These are phyloP conservation scores for Haberlea rhodopensis DNA, from an alignment of 257 asterid genomes.

Conservation along the genomic window DNA sequence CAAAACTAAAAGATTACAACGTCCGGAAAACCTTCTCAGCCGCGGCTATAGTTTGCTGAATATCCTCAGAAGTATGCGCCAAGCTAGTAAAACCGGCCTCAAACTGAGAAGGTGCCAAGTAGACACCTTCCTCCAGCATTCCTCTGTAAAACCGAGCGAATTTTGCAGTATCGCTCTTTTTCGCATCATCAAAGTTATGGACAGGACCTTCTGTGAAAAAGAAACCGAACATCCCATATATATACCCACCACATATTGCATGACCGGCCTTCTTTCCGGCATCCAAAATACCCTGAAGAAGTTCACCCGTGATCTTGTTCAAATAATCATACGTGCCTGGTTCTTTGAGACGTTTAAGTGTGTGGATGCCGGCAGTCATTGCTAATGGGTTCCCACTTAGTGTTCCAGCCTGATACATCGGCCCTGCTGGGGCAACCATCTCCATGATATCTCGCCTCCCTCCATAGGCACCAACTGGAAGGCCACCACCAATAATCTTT, in stretches of 20 bases:
- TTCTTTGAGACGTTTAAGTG: constrained; percentile 71
- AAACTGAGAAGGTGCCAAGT: constrained; percentile 93
- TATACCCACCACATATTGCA: constrained; percentile 77
- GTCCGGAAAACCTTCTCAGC: constrained; percentile 76
- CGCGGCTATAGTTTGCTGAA: constrained; percentile 75
- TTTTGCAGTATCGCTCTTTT: constrained; percentile 81
- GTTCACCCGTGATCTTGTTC: constrained; percentile 69
- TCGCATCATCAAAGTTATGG: constrained; percentile 76
- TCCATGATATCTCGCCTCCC: constrained; percentile 97
- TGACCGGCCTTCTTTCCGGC: constrained; percentile 95
- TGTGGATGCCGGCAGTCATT: constrained; percentile 98
- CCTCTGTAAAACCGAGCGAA: constrained; percentile 74
- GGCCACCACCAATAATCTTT: constrained; percentile 96
- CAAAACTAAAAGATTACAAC: constrained; percentile 29
- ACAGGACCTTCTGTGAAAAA: constrained; percentile 89
- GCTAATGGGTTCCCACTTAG: constrained; percentile 96
- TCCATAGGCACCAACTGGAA: constrained; percentile 99
- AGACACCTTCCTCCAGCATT: constrained; percentile 95
- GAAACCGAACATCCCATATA: constrained; percentile 94
- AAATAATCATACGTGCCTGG: constrained; percentile 75
- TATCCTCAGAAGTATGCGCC: constrained; percentile 76
- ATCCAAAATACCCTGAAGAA: constrained; percentile 58
- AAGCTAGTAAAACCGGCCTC: constrained; percentile 98
- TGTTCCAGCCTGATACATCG: constrained; percentile 98
- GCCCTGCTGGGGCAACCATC: constrained; percentile 99